A percentile compares a stretch with the other conserved stretches of the same genome.
Evolutionary conservation across 441 rosid genomes (phyloP).

Genomic region (Corymbia citriodora): DNA sequence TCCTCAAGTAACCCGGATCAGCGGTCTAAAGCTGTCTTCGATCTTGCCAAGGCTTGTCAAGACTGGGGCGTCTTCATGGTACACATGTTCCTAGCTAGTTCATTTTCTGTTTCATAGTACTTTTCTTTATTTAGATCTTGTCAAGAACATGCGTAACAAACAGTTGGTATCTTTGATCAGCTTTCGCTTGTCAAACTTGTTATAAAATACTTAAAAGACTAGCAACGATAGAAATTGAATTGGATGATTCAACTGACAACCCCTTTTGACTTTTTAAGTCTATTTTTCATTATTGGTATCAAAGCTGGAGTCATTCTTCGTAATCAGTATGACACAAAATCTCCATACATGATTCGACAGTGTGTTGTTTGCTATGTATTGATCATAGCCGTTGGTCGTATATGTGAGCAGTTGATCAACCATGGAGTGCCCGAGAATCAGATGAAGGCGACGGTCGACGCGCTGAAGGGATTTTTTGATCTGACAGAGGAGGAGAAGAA

Average conservation of each 20-base stretch:
- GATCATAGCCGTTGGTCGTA: background rate
- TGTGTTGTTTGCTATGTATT: background rate
- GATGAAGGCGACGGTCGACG: constrained; percentile 22
- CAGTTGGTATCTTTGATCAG: background rate
- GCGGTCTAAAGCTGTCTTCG: background rate
- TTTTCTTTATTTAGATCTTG: background rate
- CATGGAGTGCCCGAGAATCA: constrained; percentile 39
- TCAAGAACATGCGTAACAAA: background rate
- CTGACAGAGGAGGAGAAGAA: constrained; percentile 39
- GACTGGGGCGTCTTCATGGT: constrained; percentile 4
- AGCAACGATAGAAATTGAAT: background rate
- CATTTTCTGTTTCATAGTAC: background rate
- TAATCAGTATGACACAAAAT: background rate
- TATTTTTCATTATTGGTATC: background rate
- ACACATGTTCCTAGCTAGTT: background rate
- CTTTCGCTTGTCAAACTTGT: background rate
- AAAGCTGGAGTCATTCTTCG: background rate
- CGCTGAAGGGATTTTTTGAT: constrained; percentile 27
- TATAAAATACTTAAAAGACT: background rate
- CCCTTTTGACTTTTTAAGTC: background rate
- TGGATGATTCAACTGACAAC: background rate
- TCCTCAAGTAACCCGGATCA: background rate
- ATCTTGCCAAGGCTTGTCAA: background rate
- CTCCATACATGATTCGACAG: background rate
- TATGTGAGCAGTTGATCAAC: constrained; percentile 30